A percentile compares a stretch with the other conserved stretches of the same genome.
phyloP scores from a whole-genome alignment of 108 stramenopile genomes.

The Skeletonema potamos region DNA sequence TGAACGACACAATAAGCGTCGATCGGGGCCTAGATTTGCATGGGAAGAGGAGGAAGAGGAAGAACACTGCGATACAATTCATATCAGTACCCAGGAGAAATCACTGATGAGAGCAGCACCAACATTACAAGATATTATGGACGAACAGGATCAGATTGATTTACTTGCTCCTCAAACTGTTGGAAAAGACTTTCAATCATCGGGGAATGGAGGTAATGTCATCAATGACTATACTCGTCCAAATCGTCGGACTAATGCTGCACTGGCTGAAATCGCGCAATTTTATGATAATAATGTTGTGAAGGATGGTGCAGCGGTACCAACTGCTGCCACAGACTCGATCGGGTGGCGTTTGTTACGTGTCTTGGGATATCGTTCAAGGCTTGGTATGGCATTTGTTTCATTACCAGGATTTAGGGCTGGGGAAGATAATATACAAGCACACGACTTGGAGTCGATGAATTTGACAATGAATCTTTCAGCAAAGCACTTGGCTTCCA shows the following conservation, averaged over 20 bases:
- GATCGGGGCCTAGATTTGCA: constrained; percentile 17
- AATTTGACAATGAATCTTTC: constrained; percentile 3
- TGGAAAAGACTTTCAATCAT: not conserved
- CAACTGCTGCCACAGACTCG: constrained; percentile 11
- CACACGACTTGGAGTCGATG: constrained; percentile 11
- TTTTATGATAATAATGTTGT: not conserved
- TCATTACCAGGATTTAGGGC: constrained; percentile 13
- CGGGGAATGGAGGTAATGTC: not conserved
- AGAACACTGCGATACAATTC: not conserved
- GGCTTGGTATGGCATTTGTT: constrained; percentile 52
- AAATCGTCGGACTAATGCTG: constrained; percentile 11
- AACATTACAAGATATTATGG: constrained; percentile 40
- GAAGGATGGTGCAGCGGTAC: not conserved
- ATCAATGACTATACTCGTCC: not conserved
- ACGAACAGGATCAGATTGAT: constrained; percentile 38
- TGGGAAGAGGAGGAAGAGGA: constrained; percentile 31
- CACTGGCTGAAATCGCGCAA: constrained; percentile 33
- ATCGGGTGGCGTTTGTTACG: constrained; percentile 66
- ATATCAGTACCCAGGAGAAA: not conserved
- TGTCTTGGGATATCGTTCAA: constrained; percentile 65
- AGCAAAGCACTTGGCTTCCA: constrained; percentile 25
- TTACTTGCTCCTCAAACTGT: constrained; percentile 19
- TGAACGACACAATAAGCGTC: constrained; percentile 8
- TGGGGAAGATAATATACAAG: not conserved
- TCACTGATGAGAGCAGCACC: constrained; percentile 14